Base-by-base conservation (phyloP, 2,329 filamentous ascomycete genomes). In the Chrysoporthe cubensis region DNA sequence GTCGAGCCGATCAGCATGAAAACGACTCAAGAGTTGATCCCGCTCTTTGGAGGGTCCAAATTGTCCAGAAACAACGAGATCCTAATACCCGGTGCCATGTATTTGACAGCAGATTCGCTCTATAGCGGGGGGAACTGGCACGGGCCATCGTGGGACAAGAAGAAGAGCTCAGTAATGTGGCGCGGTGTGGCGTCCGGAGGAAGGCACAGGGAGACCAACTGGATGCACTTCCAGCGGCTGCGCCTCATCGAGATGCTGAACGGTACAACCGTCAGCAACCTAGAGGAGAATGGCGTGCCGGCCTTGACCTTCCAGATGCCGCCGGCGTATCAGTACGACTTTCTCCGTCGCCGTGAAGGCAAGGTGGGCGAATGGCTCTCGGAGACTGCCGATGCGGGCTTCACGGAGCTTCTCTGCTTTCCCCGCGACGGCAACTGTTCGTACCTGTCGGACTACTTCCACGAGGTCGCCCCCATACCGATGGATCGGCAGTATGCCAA, bases 171-270 rank as follows among this genome's bases (percentile, higher is more conserved):
- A 3, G 77, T 88, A 58, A 79, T 90, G 46, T 91, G 89, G 89
- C 87, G 89, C 48, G 89, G 89, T 58, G 85, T 87, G 2, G 88
- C 86, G 3, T 89, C 88, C 8, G 89, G 88, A 3, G 89, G 88
- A 1, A 80, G 81, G 40, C 77, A 82, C 58, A 78, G 78, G 66
- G 73, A 74, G n/a, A 75, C 87, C 57, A 90, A 85, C 69, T 93
- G 90, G 90, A 82, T 82, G 44, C 85, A 87, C 46, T 91, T 91
- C 72, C 90, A 92, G 70, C 87, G 90, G n/a, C 90, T 91, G 72
- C 88, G 90, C 4, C 87, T 92, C 67, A 80, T 92, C 37, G 82
- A 88, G 68, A 90, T 92, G 88, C 79, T 90, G 60, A 92, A 93
- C 72, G 84, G 84, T 9, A 90, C 87, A 1, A 83, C 81, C 21